These are phyloP conservation scores for Lotmaria passim DNA, from an alignment of 208 protist species.

Conservation along the genomic window DNA sequence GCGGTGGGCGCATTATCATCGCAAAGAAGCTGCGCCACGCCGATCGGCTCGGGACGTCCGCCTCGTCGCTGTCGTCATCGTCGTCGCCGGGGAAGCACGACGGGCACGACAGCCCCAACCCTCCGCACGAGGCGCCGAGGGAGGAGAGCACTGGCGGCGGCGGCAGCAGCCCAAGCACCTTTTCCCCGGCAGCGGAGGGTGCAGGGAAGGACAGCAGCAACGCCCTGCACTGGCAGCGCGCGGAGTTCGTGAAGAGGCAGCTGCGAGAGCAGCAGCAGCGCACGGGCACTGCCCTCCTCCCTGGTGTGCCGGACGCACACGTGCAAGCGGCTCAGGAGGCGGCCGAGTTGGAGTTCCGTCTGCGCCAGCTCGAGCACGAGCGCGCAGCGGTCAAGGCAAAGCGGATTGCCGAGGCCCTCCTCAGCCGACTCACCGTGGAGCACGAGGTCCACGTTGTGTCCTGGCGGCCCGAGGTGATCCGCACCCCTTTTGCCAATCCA, in stretches of 20 bases:
- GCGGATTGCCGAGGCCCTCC: slow-evolving; percentile 72
- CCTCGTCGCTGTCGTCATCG: not conserved
- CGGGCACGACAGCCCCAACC: not conserved
- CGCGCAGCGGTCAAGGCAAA: slow-evolving; percentile 76
- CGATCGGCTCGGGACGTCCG: slow-evolving; percentile 32
- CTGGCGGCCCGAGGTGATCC: slow-evolving; percentile 68
- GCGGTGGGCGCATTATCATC: slow-evolving; percentile 51
- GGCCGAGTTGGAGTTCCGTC: slow-evolving; percentile 73
- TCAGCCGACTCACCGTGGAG: slow-evolving; percentile 71
- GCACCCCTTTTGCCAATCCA: slow-evolving; percentile 71
- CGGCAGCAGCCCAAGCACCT: not conserved
- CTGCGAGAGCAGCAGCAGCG: slow-evolving; percentile 29
- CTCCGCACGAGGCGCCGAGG: not conserved
- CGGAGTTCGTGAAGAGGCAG: slow-evolving; percentile 65
- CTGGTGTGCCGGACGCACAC: slow-evolving; percentile 63
- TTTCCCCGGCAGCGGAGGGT: not conserved
- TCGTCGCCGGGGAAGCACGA: no score
- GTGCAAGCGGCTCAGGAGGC: slow-evolving; percentile 39
- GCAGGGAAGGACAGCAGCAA: not conserved
- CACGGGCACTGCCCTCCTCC: slow-evolving; percentile 28
- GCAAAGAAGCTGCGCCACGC: slow-evolving; percentile 77
- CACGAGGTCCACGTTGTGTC: slow-evolving; percentile 62
- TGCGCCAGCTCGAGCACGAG: slow-evolving; percentile 82
- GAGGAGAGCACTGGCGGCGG: not conserved
- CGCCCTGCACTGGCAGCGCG: slow-evolving; percentile 68